Percentiles rank a stretch among this genome's conserved stretches.
These are phyloP conservation scores for Phaeophleospora eucalypticola DNA, from an alignment of 2,329 filamentous ascomycete genomes.

Conservation along the genomic window DNA sequence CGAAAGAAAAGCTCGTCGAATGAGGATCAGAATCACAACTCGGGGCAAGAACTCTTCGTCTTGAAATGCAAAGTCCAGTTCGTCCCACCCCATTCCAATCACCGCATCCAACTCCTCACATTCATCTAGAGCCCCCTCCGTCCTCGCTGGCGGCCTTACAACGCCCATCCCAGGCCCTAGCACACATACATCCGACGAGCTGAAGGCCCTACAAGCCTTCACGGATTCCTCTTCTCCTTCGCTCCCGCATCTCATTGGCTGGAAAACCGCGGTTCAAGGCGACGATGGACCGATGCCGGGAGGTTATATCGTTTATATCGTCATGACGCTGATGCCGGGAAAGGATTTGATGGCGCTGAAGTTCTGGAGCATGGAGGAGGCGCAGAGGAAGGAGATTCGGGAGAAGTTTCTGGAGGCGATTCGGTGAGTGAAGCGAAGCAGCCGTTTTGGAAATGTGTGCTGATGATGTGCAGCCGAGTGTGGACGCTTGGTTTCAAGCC, in stretches of 20 bases:
- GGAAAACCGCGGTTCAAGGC: constrained; percentile 20
- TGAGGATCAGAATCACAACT: too few relatives aligned
- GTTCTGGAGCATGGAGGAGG: constrained; percentile 28
- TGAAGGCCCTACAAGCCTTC: constrained; percentile 26
- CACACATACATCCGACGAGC: constrained; percentile 24
- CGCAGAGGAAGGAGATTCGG: constrained; percentile 21
- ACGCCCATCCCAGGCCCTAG: constrained; percentile 25
- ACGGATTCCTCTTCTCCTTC: constrained; percentile 10
- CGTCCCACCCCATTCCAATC: neutral
- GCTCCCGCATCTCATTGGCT: constrained; percentile 26
- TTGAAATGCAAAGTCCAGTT: constrained; percentile 32
- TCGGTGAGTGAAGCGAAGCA: constrained; percentile 14
- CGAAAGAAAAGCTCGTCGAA: constrained; percentile 7
- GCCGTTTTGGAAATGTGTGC: neutral
- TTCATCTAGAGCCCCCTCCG: constrained; percentile 22
- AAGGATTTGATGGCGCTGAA: constrained; percentile 25
- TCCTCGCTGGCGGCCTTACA: constrained; percentile 21
- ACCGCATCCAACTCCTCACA: neutral
- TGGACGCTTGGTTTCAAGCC: constrained; percentile 28
- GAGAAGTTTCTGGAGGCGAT: constrained; percentile 22
- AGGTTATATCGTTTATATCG: constrained; percentile 28
- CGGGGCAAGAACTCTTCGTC: constrained; percentile 22
- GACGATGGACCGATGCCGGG: constrained; percentile 22
- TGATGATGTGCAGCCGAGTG: constrained; percentile 16
- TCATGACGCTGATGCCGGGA: constrained; percentile 30